Conservation (phyloP, 768 basidiomycete species). For the Phylloporus arenicola region DNA sequence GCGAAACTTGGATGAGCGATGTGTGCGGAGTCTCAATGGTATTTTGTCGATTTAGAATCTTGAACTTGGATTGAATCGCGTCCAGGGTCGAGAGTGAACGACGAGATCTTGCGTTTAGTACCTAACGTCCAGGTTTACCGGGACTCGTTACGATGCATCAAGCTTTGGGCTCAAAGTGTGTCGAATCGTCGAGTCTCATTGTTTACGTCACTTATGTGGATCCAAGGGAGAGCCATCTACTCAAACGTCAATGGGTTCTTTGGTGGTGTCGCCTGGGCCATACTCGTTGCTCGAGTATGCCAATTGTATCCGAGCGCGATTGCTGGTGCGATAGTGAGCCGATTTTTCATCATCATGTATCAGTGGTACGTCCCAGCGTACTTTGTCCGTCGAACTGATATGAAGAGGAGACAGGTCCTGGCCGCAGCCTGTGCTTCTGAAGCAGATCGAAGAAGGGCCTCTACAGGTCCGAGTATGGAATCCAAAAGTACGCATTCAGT, state of each 20-base stretch:
- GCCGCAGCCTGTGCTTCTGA: slow-evolving; percentile 97
- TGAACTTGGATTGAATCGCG: slow-evolving; percentile 8
- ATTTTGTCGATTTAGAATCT: slow-evolving; percentile 2
- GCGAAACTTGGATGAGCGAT: slow-evolving; percentile 89
- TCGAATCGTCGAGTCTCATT: slow-evolving; percentile 8
- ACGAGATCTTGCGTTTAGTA: slow-evolving; percentile 91
- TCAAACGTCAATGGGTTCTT: slow-evolving; percentile 97
- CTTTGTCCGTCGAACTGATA: neutral
- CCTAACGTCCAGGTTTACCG: slow-evolving; percentile 93
- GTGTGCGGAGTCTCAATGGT: slow-evolving; percentile 91
- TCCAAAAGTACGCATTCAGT: slow-evolving; percentile 59
- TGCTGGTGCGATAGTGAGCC: slow-evolving; percentile 92
- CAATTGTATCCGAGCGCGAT: slow-evolving; percentile 94
- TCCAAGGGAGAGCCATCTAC: slow-evolving; percentile 86
- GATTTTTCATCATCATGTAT: slow-evolving; percentile 98
- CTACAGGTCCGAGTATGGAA: slow-evolving; percentile 96
- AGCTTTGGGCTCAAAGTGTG: slow-evolving; percentile 95
- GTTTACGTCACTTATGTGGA: slow-evolving; percentile 5
- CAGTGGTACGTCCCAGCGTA: slow-evolving; percentile 68
- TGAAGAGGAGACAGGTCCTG: slow-evolving; percentile 64
- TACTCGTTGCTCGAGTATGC: slow-evolving; percentile 98
- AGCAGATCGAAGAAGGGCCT: slow-evolving; percentile 94
- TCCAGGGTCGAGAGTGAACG: slow-evolving; percentile 89
- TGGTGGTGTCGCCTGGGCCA: slow-evolving; percentile 98
- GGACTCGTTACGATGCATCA: slow-evolving; percentile 91